Evolutionary conservation across 139 green algal species (phyloP), one percentile per base, ranked within the genome.

Genomic region (Dunaliella primolecta): DNA sequence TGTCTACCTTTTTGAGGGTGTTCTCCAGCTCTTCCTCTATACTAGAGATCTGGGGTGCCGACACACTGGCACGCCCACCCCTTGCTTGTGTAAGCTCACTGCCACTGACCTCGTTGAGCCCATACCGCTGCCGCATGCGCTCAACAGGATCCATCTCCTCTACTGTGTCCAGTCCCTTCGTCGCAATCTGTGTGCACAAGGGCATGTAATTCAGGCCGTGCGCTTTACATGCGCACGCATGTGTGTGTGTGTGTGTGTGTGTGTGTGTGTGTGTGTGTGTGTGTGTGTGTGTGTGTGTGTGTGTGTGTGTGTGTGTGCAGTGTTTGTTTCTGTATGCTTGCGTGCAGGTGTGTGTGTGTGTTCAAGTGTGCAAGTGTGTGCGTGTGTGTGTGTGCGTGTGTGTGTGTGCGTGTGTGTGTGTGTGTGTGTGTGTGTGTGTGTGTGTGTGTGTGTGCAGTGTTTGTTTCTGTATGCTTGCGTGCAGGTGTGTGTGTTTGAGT

Each of bases 101-200:
- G 46, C 46, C 46, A 64, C 46, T 64, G n/a, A n/a, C n/a, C 1
- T 77, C 30, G 2, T 27, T n/a, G 24, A 90, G 36, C n/a, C 77
- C 77, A 70, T 90, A 90, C 35, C 80, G 71, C 24, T 37, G 72
- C 7, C 85, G 78, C 87, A 91, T 91, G 72, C 83, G 84, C 82
- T 91, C 87, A 27, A 91, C 56, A 27, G 87, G 87, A n/a, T 91
- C 87, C 74, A 88, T 71, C 82, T 91, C 87, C 80, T 91, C 87
- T 2, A 91, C 82, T 23, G 64, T 25, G 33, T 91, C 87, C 36
- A 91, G 38, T 20, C 87, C 87, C 20, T 71, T 82, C 2, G 78
- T 87, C 0, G 82, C 84, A 30, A 25, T 38, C 87, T 90, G 86
- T 36, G 34, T 29, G 20, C 33, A 57, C n/a, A 78, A 24, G 81